Evolutionary conservation across 2,329 filamentous ascomycete genomes (phyloP).

Genomic region (Neophaeococcomyces mojaviensis): DNA sequence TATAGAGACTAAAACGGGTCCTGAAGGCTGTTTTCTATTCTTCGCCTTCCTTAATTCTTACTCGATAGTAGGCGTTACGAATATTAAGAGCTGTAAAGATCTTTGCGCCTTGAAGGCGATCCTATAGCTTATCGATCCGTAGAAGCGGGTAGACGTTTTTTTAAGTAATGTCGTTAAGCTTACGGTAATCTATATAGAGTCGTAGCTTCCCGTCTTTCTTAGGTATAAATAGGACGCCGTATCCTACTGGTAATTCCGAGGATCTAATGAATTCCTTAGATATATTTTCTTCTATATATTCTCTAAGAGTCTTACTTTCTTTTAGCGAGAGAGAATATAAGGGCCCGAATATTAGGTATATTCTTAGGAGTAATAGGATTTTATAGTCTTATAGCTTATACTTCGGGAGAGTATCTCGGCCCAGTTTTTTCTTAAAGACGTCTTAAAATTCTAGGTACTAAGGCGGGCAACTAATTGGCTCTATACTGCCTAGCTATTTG

Average conservation of each 20-base stretch:
- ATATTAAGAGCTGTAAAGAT: conserved; percentile 5
- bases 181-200: conserved; percentile 5
- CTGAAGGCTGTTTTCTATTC: conserved; percentile 19
- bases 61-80: conserved; percentile 11
- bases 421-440: background rate
- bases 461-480: background rate
- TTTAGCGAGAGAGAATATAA: background rate
- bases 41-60: conserved; percentile 15
- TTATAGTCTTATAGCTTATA: conserved; percentile 8
- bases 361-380: background rate
- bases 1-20: conserved; percentile 16
- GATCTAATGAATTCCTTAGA: background rate
- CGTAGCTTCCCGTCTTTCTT: conserved; percentile 2
- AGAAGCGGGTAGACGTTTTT: conserved; percentile 6
- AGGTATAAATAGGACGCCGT: conserved; percentile 3
- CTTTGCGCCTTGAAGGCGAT: conserved; percentile 4
- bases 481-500: background rate
- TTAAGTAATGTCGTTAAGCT: conserved; percentile 4
- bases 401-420: background rate
- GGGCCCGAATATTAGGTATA: background rate
- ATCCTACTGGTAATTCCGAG: background rate
- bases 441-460: background rate
- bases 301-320: background rate
- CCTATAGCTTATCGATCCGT: conserved; percentile 6
- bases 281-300: conserved; percentile 1